Conservation (phyloP, 2,329 filamentous ascomycete species). For the Sodiomyces alkalinus region DNA sequence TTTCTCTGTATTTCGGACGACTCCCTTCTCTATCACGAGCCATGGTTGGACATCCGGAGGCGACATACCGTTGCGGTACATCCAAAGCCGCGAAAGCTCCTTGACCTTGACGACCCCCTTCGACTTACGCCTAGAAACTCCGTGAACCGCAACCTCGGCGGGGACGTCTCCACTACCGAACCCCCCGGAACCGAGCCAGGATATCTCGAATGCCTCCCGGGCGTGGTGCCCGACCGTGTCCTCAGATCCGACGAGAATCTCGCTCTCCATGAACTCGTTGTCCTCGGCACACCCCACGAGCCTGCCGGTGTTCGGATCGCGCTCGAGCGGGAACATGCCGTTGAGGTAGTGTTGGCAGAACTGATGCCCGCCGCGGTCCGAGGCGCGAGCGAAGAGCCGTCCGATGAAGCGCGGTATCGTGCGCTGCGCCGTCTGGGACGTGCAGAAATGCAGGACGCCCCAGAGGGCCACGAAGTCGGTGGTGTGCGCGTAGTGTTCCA, state of each 20-base stretch:
- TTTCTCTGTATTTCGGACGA: conserved; percentile 22
- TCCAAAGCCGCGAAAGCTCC: conserved; percentile 46
- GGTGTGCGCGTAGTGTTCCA: conserved; percentile 69
- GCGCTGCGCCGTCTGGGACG: conserved; percentile 12
- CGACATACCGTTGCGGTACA: conserved; percentile 43
- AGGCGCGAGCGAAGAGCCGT: conserved; percentile 31
- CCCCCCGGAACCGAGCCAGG: conserved; percentile 25
- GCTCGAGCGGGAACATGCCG: conserved; percentile 41
- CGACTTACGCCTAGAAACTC: conserved; percentile 13
- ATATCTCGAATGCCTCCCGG: conserved; percentile 31
- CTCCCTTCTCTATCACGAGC: conserved; percentile 18
- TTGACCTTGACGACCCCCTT: conserved; percentile 33
- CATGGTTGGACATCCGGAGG: conserved; percentile 27
- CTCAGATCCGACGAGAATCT: conserved; percentile 28
- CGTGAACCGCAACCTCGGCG: conserved; percentile 23
- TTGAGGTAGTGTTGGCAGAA: conserved; percentile 47
- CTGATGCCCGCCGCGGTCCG: conserved; percentile 34
- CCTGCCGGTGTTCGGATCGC: conserved; percentile 23
- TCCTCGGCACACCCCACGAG: conserved; percentile 28
- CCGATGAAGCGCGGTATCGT: conserved; percentile 46
- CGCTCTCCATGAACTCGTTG: conserved; percentile 47
- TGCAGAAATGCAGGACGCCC: conserved; percentile 53
- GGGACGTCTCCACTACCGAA: conserved; percentile 19
- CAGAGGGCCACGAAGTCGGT: conserved; percentile 61
- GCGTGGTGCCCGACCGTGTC: conserved; percentile 26